Conservation (phyloP, 169 alveolate genomes). For the Amoebophrya sp. region DNA sequence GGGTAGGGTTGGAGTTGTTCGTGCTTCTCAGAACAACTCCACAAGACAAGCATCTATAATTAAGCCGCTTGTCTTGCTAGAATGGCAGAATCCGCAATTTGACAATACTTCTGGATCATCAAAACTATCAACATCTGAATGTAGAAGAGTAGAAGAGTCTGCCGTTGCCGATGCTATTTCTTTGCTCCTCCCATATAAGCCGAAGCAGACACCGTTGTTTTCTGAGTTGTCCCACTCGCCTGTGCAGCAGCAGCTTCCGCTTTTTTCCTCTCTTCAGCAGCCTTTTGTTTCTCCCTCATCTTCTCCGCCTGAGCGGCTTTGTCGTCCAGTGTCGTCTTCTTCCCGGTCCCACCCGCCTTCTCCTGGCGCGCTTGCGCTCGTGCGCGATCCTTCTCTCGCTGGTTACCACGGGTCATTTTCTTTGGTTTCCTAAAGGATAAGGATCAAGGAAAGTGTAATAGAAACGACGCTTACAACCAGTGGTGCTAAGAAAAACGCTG, state of each 20-base stretch:
- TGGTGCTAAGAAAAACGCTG: neutral
- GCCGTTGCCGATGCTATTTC: neutral
- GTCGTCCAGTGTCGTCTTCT: neutral
- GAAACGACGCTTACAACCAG: neutral
- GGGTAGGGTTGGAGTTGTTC: no score
- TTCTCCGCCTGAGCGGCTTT: neutral
- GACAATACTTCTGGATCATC: no score
- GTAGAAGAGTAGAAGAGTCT: no score
- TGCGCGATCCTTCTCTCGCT: conserved; percentile 24
- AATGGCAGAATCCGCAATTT: no score
- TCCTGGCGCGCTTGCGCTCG: neutral
- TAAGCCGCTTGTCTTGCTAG: no score
- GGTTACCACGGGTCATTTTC: neutral
- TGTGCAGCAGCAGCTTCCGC: neutral
- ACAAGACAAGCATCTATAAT: no score
- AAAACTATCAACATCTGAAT: neutral
- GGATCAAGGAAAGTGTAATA: neutral
- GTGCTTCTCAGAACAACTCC: no score
- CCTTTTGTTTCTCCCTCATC: neutral
- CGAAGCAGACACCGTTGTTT: neutral
- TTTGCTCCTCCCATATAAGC: neutral
- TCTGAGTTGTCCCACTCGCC: neutral
- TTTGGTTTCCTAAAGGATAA: neutral
- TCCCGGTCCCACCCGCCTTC: neutral
- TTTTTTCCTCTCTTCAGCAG: neutral